Base-by-base conservation (phyloP, 805 yeast genomes). In the Sugiyamaella mastotermitis region DNA sequence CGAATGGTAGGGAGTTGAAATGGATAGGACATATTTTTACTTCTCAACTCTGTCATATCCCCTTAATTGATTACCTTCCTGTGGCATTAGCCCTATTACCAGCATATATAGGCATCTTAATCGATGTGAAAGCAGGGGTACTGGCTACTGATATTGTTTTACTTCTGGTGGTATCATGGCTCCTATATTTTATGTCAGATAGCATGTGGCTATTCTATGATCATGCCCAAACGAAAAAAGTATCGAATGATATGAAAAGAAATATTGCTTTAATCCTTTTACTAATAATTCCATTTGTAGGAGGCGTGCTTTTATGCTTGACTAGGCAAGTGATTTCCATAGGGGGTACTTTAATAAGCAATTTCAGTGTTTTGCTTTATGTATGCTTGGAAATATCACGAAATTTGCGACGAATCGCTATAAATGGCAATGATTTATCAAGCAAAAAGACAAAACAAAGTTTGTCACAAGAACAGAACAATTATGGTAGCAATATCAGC, bases 61-160 rank as follows among this genome's bases (percentile, higher is more conserved):
- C n/a, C n/a, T n/a, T 31, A 22, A 20, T 29, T 13, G 38, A 39
- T 17, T n/a, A 33, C 21, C 13, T 42, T n/a, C 52, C 52, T 9
- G 35, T 51, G 37, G 28, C 38, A 2, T 37, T 51, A 17, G 48
- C 52, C 1, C 30, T 51, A 15, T 38, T 51, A 3, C 53, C 55
- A 10, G 54, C 52, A 3, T 36, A 29, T 3, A 39, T 43, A 9
- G 31, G 41, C 16, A 25, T 49, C 3, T n/a, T 48, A 14, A 25
- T 40, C 9, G 47, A 43, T 9, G 52, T 48, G 20, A 16, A 34
- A 5, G 49, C 46, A 4, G 51, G 53, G 5, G 29, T 37, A 3
- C 31, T 51, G 5, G 43, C 45, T 15, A 40, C 50, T 11, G 55
- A 51, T 33, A 35, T 33, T 19, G 38, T 51, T 25, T 37, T 49